A percentile compares a stretch with the other conserved stretches of the same genome.
phyloP scores from a whole-genome alignment of 2,329 filamentous ascomycete genomes.

The Akanthomyces lecanii region DNA sequence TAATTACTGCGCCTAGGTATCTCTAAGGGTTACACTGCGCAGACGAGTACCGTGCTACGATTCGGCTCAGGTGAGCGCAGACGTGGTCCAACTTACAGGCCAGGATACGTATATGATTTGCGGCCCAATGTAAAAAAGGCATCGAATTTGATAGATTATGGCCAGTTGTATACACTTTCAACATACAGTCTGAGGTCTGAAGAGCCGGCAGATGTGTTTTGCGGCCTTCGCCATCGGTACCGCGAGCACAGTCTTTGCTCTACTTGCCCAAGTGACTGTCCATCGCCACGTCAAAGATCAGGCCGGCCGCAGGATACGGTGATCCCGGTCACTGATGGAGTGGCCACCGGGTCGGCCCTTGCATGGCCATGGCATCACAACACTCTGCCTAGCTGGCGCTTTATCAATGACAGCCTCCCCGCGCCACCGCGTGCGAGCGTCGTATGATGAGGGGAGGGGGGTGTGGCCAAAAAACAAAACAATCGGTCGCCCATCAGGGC shows the following conservation, averaged over 20 bases:
- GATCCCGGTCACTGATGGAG: constrained; percentile 2
- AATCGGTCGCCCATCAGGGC: background rate
- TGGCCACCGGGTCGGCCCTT: constrained; percentile 15
- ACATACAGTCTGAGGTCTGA: background rate
- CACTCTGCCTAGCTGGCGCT: background rate
- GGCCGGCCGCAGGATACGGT: background rate
- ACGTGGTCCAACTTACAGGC: background rate
- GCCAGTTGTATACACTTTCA: background rate
- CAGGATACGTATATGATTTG: background rate
- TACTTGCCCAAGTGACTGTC: background rate
- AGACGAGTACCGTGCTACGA: background rate
- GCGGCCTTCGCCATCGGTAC: background rate
- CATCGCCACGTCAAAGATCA: constrained; percentile 12
- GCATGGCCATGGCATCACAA: constrained; percentile 11
- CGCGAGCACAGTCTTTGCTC: background rate
- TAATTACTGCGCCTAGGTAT: background rate
- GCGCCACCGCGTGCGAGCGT: background rate
- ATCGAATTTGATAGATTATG: background rate
- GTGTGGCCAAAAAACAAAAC: background rate
- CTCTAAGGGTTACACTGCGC: background rate
- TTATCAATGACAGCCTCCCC: too few species aligned
- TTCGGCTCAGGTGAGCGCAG: constrained; percentile 8
- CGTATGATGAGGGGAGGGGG: constrained; percentile 6
- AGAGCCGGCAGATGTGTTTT: background rate
- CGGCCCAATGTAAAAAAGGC: background rate